Base-by-base conservation (phyloP, 192 early-diverging fungal genomes). In the Entomortierella chlamydospora region DNA sequence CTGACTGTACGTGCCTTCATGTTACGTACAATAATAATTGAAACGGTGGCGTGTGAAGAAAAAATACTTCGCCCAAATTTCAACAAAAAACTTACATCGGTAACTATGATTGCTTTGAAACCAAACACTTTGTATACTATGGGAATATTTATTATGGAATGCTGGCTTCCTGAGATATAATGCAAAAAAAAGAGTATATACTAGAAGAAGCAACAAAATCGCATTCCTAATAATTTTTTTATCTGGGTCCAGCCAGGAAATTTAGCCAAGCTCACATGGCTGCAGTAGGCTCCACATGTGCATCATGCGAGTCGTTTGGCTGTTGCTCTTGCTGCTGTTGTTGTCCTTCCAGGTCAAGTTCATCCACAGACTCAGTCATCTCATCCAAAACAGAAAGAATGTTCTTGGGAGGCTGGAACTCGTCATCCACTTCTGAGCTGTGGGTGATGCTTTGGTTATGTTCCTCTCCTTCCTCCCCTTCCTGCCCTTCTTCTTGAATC, bases 321-420 rank as follows among this genome's bases (percentile, higher is more conserved):
- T 59, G 64, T 13, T 58, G 42, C 31, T 59, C 39, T 20, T 71
- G 59, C 7, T 42, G 57, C 18, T 72, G 51, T 7, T 68, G 33
- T 12, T 49, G 49, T n/a, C 56, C 31, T 37, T 70, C 57, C 28
- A 79, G n/a, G 4, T 50, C 76, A 9, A 70, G 45, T 3, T 45
- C 68, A 4, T 29, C 68, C 13, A 79, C 62, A 23, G 55, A 28
- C 18, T 70, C 68, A 10, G 57, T 45, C 26, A 79, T 57, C 49
- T 79, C 76, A 26, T 65, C 68, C 30, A 79, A 45, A 15, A 70
- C 76, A 0, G 76, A 25, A 10, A 79, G 68, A 26, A 79, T 65
- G 34, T 68, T 79, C 58, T 70, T 70, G 37, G 76, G 76, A 20
- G 76, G 68, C 28, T 79, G 57, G 53, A 54, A 61, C 5, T 70